Conservation (phyloP, 2,329 filamentous ascomycete genomes). For the Microascus cirrosus region DNA sequence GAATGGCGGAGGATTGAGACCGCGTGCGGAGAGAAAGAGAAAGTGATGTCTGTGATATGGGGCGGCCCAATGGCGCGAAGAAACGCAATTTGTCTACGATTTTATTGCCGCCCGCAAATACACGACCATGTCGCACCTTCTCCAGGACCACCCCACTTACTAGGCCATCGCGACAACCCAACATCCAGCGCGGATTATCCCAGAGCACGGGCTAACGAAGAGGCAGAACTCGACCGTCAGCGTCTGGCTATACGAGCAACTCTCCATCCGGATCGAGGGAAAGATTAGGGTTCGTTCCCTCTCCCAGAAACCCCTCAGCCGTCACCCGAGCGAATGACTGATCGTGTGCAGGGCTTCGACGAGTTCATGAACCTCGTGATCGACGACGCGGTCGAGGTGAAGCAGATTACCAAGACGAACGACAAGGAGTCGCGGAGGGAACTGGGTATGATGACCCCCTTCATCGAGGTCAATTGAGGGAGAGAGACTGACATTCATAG, state of each 20-base stretch:
- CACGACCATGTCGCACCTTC: background rate
- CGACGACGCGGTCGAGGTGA: slow-evolving; percentile 90
- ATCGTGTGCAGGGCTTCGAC: slow-evolving; percentile 68
- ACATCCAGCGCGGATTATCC: too few species aligned
- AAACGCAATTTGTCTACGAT: background rate
- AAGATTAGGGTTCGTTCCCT: slow-evolving; percentile 68
- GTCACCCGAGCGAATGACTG: slow-evolving; percentile 43
- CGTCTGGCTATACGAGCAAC: slow-evolving; percentile 96
- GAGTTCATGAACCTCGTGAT: slow-evolving; percentile 99
- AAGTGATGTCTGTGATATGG: background rate
- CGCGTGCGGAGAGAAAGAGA: background rate
- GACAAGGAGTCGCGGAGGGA: slow-evolving; percentile 64
- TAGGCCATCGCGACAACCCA: background rate
- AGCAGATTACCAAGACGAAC: slow-evolving; percentile 69
- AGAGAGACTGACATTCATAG: slow-evolving; percentile 27
- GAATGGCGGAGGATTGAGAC: background rate
- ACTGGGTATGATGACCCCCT: slow-evolving; percentile 48
- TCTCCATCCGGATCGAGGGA: slow-evolving; percentile 87
- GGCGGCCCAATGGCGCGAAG: background rate
- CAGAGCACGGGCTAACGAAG: background rate
- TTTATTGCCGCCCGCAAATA: background rate
- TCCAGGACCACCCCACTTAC: background rate
- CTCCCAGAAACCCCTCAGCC: background rate
- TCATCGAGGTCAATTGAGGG: background rate
- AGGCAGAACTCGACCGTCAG: slow-evolving; percentile 67